Evolutionary conservation across 225 moss, liverwort and hornwort species (phyloP), one percentile per base, ranked within the genome.

Genomic region (Polytrichum commune): DNA sequence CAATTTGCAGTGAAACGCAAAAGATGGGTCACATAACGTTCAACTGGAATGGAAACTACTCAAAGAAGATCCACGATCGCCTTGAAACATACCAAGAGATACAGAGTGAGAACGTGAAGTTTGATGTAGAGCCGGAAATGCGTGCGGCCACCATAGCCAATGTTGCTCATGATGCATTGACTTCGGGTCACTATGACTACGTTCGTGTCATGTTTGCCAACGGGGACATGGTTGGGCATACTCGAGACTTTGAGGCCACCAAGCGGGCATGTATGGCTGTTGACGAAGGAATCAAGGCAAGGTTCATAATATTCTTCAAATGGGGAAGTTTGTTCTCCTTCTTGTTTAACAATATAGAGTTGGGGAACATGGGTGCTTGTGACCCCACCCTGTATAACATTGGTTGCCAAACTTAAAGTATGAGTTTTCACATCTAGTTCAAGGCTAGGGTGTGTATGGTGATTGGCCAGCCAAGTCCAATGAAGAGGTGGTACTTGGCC

Each of bases 21-120:
- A 93, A 93, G 65, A 82, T 93, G 27, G 91, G 93, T 6, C 91
- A 93, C 69, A 81, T 93, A 0, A 93, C 93, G 5, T 93, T 93
- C 28, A 90, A 90, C 46, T 93, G 91, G 91, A 93, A 93, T 72
- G 91, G 91, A 32, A 93, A 93, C 26, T 83, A 89, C 29, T 88
- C 85, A 0, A 84, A 86, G 53, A 90, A 91, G 68, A 74, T 80
- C 60, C 84, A 90, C 3, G 66, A 81, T 0, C 1, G 32, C 1
- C 77, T 90, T 19, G 91, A 93, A 53, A 91, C 84, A 10, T 93
- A 91, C 78, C 77, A 83, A 27, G 93, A 93, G 62, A 78, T 93
- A 56, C 74, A 80, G 29, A 93, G 93, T 80, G 91, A 93, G 27
- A 91, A 81, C 13, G 69, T 88, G 27, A 76, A 79, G 64, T 93